Evolutionary conservation across 768 basidiomycete genomes (phyloP), one percentile per base, ranked within the genome.

Genomic region (Auricularia heimuer): DNA sequence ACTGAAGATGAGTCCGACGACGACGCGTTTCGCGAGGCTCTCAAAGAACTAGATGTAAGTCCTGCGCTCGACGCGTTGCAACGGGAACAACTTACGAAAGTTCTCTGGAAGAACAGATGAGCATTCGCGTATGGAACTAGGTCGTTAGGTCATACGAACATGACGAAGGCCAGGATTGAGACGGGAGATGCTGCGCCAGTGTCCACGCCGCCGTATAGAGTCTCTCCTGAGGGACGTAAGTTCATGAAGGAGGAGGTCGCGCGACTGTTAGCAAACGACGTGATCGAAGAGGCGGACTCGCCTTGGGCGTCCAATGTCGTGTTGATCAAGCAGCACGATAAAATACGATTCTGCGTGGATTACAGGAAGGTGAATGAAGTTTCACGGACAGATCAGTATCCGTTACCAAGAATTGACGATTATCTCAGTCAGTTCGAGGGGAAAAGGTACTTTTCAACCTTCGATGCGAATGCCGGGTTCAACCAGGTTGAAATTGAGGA

Each of bases 211-310:
- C 44, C 44, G 18, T 45, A 45, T 18, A 10, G 44, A 11, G 44
- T 45, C 18, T 45, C 44, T 10, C 44, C 44, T 10, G 44, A 45
- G 44, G 44, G 44, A 45, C 44, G 44, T 18, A 45, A 45, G 44
- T 45, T 45, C 44, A 45, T 45, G 11, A 18, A 45, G 44, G 44
- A 45, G 11, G 44, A 45, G 18, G 44, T 45, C 11, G 44, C 44
- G 44, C 44, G 44, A 45, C 18, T 45, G 44, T 45, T 45, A 18
- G 44, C 44, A 18, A 45, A 45, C 44, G 77, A 71, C 0, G 75
- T 81, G 0, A 79, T 81, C n/a, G 77, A 81, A 62, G 74, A 74
- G 0, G 79, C 78, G 0, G 64, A 67, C 1, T 78, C 78, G 64
- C 79, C 77, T 0, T 82, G 29, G 29, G 29, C 29, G 29, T 29